A percentile compares a stretch with the other conserved stretches of the same genome.
phyloP scores from a whole-genome alignment of 2,329 filamentous ascomycete species.

The Akanthomyces uredinophilus region DNA sequence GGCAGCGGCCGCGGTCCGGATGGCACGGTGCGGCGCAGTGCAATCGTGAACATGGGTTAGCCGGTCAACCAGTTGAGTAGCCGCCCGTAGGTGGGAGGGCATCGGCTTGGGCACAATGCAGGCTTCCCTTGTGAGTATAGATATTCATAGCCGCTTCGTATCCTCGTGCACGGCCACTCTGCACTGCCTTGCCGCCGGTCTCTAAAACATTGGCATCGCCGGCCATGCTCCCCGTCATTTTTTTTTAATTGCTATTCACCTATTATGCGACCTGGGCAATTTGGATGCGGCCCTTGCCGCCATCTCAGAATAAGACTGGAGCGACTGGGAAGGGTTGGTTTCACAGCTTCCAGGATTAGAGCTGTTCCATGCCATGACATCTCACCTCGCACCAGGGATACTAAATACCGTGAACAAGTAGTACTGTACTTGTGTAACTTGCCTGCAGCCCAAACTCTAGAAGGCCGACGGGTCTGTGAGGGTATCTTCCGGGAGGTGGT shows the following conservation, averaged over 20 bases:
- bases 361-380: not conserved
- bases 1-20: not conserved
- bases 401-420: not conserved
- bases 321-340: not conserved
- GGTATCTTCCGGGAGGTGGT: not conserved
- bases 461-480: not conserved
- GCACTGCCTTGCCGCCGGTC: not conserved
- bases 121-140: not conserved
- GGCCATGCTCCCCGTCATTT: not conserved
- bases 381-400: not conserved
- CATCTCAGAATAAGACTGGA: not conserved
- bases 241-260: not conserved
- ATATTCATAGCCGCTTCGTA: constrained; percentile 1
- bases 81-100: not conserved
- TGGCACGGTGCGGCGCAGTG: not conserved
- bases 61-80: not conserved
- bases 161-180: not conserved
- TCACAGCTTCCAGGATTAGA: not conserved
- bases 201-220: not conserved
- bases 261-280: no score
- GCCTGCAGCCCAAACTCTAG: no score
- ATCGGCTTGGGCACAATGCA: constrained; percentile 4
- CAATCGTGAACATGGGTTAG: not conserved
- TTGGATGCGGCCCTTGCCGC: not conserved
- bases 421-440: not conserved